Conservation (phyloP, 1,284 basidiomycete species). For the Ganoderma resinaceum region DNA sequence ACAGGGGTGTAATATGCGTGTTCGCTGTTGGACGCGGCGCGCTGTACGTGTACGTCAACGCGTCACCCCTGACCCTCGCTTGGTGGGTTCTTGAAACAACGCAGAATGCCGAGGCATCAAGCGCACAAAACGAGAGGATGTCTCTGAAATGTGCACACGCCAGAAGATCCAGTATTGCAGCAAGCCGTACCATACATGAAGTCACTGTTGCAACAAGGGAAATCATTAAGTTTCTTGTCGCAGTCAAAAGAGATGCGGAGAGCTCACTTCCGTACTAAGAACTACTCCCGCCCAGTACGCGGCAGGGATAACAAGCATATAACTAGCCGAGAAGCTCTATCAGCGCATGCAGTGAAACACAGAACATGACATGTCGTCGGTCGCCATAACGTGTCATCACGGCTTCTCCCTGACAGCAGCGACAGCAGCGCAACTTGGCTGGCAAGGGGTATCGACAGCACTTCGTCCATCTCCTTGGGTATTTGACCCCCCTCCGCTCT, state of each 20-base stretch:
- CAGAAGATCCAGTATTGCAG: neutral
- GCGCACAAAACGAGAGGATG: neutral
- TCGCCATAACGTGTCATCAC: neutral
- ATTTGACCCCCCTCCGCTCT: neutral
- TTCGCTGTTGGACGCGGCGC: neutral
- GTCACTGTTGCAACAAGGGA: neutral
- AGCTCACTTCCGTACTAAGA: neutral
- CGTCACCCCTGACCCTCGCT: neutral
- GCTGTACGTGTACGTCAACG: neutral
- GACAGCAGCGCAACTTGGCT: neutral
- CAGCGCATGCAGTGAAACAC: neutral
- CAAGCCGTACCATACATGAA: neutral
- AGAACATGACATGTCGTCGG: neutral
- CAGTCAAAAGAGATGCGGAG: neutral
- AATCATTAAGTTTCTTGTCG: neutral
- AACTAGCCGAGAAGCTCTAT: neutral
- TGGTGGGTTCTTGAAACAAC: neutral
- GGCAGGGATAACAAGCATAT: neutral
- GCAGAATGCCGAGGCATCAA: neutral
- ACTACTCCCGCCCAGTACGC: neutral
- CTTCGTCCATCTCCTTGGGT: conserved; percentile 1
- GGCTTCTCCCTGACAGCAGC: neutral
- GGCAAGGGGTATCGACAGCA: neutral
- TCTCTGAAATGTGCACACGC: neutral
- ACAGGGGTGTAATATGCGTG: too few species aligned